Evolutionary conservation across 371 early-diverging fungal species (phyloP).

Genomic region (Capillidium rhysosporum): DNA sequence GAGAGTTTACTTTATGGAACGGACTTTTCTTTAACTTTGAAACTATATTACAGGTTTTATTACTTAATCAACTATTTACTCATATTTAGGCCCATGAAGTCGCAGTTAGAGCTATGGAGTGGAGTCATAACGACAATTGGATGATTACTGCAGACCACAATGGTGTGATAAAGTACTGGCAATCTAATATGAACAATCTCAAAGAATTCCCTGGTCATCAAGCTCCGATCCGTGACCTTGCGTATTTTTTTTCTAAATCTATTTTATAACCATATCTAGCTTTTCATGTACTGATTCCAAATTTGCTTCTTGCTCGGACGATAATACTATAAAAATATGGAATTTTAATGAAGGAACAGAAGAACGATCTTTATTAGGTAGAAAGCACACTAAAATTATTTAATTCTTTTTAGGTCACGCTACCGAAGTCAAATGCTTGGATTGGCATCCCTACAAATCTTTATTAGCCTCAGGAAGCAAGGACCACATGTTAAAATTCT

Average conservation of each 20-base stretch:
- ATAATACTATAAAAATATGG: slow-evolving; percentile 95
- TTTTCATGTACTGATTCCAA: slow-evolving; percentile 83
- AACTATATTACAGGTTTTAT: slow-evolving; percentile 82
- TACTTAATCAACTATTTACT: neutral
- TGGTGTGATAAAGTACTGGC: slow-evolving; percentile 99
- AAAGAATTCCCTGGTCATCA: slow-evolving; percentile 87
- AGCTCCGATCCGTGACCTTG: slow-evolving; percentile 81
- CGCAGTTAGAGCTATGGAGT: slow-evolving; percentile 91
- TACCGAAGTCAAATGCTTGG: slow-evolving; percentile 97
- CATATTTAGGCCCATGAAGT: slow-evolving; percentile 68
- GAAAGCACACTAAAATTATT: neutral
- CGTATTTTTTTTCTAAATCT: slow-evolving; percentile 25
- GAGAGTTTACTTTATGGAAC: slow-evolving; percentile 99
- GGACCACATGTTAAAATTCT: slow-evolving; percentile 94
- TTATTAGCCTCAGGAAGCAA: slow-evolving; percentile 96
- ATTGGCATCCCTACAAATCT: slow-evolving; percentile 96
- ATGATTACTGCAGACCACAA: slow-evolving; percentile 92
- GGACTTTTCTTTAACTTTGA: slow-evolving; percentile 99
- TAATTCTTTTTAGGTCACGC: slow-evolving; percentile 67
- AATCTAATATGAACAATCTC: slow-evolving; percentile 95
- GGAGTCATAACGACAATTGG: slow-evolving; percentile 96
- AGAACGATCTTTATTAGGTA: slow-evolving; percentile 49
- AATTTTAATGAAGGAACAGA: slow-evolving; percentile 77
- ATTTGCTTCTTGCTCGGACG: slow-evolving; percentile 97
- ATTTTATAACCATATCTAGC: slow-evolving; percentile 13